Evolutionary conservation across 345 rosid species (phyloP), one percentile per base, ranked within the genome.

Genomic region (Mallotus nudiflorus): DNA sequence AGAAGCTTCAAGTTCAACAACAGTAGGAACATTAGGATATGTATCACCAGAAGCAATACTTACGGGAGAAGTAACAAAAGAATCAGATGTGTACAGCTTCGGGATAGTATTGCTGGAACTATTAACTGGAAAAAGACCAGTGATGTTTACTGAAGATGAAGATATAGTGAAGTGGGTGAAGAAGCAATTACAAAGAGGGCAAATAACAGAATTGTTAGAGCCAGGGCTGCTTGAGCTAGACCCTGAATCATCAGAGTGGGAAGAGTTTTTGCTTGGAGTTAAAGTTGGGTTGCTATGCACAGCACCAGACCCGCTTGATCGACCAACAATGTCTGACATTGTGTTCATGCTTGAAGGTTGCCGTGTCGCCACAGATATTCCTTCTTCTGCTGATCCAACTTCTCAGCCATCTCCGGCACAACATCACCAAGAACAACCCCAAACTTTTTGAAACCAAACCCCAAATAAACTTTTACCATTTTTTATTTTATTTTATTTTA

Each of bases 321-420:
- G 99, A 70, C 99, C 99, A 45, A 72, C 87, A 58, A 87, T 92
- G 91, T 70, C 92, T 2, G 99, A 95, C 22, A 78, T 95, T 51
- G 99, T 92, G 31, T 95, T 92, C 89, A 95, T 95, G 99, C 96
- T 92, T 11, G 97, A 95, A 86, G 97, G 99, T 19, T 95, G 99
- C 68, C 89, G 99, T 67, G 96, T 81, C 24, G 99, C 93, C 11
- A 96, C 92, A 18, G 96, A 90, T 62, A 83, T 86, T 62, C 91
- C 93, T 0, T 92, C 97, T 18, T 88, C 95, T 5, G 91, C 96
- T 24, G 96, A 94, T 66, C 94, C 90, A 2, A 90, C 94, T 2
- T 81, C 96, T 58, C 93, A 81, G 31, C 96, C 90, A 12, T 91
- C 97, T 33, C 98, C 98, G 27, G 91, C 89, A 11, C 85, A 73